phyloP scores from a whole-genome alignment of 345 rosid species.

The Citrus hindsii region DNA sequence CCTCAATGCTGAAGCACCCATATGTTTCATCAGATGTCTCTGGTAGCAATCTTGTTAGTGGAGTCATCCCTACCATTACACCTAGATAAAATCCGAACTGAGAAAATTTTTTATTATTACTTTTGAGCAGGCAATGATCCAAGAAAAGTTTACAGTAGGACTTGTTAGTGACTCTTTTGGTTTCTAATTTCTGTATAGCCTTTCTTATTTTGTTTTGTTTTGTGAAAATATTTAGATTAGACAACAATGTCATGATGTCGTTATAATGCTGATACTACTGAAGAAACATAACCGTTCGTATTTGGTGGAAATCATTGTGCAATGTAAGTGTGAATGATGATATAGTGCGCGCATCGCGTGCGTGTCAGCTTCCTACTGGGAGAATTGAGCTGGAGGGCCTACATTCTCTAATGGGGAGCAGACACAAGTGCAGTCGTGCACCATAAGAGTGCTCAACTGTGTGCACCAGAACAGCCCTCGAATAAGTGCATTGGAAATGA shows the following conservation, averaged over 20 bases:
- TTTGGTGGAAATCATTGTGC: not conserved
- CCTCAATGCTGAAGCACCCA: constrained; percentile 38
- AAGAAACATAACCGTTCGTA: not conserved
- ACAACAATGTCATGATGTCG: not conserved
- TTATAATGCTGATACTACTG: not conserved
- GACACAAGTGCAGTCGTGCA: too few relatives aligned
- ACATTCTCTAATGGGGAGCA: too few relatives aligned
- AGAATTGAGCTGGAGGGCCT: too few relatives aligned
- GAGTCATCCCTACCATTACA: constrained; percentile 53
- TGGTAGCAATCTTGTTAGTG: constrained; percentile 89
- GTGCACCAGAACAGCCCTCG: too few relatives aligned
- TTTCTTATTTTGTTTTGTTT: not conserved
- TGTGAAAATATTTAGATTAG: not conserved
- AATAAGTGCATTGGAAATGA: too few relatives aligned
- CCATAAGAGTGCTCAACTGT: too few relatives aligned
- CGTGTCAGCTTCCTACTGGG: too few relatives aligned
- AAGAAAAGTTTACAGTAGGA: not conserved
- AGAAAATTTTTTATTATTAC: not conserved
- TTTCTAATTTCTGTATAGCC: not conserved
- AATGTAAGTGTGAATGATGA: not conserved
- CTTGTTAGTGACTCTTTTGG: not conserved
- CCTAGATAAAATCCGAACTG: constrained; percentile 45
- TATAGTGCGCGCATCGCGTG: too few relatives aligned
- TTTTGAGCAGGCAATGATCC: not conserved
- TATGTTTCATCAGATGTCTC: constrained; percentile 74